Conservation (phyloP, 2,329 filamentous ascomycete species). For the Uncinocarpus reesii region DNA sequence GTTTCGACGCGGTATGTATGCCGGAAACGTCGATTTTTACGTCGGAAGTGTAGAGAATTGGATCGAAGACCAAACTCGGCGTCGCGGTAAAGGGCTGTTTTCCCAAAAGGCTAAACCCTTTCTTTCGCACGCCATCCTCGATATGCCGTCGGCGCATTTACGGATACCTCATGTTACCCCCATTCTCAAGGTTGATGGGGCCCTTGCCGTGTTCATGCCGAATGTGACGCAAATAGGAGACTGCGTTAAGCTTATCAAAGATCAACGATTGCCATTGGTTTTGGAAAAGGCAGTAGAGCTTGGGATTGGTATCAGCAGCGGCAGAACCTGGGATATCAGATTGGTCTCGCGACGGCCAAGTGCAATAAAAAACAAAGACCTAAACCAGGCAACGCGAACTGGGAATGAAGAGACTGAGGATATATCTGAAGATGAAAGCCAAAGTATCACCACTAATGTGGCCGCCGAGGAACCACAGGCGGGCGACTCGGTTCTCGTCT, state of each 20-base stretch:
- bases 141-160: conserved; percentile 55
- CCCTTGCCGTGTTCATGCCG: conserved; percentile 62
- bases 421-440: neutral
- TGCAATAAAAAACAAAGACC: neutral
- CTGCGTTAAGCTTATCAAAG: conserved; percentile 47
- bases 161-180: conserved; percentile 38
- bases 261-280: conserved; percentile 45
- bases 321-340: conserved; percentile 41
- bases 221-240: conserved; percentile 67
- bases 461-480: conserved; percentile 9
- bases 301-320: conserved; percentile 37
- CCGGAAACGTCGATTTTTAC: conserved; percentile 62
- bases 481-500: conserved; percentile 32
- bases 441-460: neutral
- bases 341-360: conserved; percentile 28
- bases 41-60: conserved; percentile 56
- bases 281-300: conserved; percentile 39
- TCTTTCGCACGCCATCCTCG: conserved; percentile 60
- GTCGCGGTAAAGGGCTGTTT: conserved; percentile 23
- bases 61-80: conserved; percentile 44
- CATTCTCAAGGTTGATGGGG: conserved; percentile 53
- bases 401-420: conserved; percentile 23
- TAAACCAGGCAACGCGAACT: conserved; percentile 23
- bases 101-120: conserved; percentile 44
- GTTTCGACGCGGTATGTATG: conserved; percentile 62